phyloP scores from a whole-genome alignment of 805 yeast species.

The Zygotorulaspora sp. region DNA sequence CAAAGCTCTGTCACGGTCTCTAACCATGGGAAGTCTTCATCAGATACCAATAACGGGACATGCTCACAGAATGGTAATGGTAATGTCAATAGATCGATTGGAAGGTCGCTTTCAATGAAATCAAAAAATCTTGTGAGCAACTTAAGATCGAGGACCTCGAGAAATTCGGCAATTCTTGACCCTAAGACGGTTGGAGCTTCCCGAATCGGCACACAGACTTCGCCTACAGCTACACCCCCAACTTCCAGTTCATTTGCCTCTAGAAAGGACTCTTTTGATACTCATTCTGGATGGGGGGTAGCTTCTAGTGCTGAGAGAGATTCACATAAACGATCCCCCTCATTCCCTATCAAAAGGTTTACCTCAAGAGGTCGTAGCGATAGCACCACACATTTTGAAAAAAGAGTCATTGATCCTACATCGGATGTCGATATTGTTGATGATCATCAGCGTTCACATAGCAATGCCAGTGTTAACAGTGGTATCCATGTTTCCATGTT shows the following conservation, averaged over 20 bases:
- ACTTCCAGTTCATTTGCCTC: slow-evolving; percentile 4
- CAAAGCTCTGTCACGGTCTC: not conserved
- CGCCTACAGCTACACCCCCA: slow-evolving; percentile 3
- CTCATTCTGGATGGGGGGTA: slow-evolving; percentile 37
- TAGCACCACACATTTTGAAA: slow-evolving; percentile 18
- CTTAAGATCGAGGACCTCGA: slow-evolving; percentile 22
- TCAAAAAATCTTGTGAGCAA: slow-evolving; percentile 29
- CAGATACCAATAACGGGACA: not conserved
- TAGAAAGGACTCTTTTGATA: slow-evolving; percentile 18
- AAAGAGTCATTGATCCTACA: slow-evolving; percentile 1
- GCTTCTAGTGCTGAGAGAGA: slow-evolving; percentile 9
- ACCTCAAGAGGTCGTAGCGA: slow-evolving; percentile 31
- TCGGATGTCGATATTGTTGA: slow-evolving; percentile 7
- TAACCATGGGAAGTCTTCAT: slow-evolving; percentile 7
- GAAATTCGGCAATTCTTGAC: slow-evolving; percentile 15
- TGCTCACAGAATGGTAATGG: slow-evolving; percentile 5
- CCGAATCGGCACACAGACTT: not conserved
- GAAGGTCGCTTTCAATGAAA: slow-evolving; percentile 35
- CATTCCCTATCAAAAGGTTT: slow-evolving; percentile 6
- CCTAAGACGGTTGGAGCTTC: slow-evolving; percentile 14
- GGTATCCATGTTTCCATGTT: slow-evolving; percentile 23
- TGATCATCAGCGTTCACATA: slow-evolving; percentile 13
- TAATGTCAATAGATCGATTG: slow-evolving; percentile 19
- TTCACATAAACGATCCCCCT: slow-evolving; percentile 2
- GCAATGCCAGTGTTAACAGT: slow-evolving; percentile 12